phyloP scores from a whole-genome alignment of 2,329 filamentous ascomycete species.

The Fusarium bulbicola region DNA sequence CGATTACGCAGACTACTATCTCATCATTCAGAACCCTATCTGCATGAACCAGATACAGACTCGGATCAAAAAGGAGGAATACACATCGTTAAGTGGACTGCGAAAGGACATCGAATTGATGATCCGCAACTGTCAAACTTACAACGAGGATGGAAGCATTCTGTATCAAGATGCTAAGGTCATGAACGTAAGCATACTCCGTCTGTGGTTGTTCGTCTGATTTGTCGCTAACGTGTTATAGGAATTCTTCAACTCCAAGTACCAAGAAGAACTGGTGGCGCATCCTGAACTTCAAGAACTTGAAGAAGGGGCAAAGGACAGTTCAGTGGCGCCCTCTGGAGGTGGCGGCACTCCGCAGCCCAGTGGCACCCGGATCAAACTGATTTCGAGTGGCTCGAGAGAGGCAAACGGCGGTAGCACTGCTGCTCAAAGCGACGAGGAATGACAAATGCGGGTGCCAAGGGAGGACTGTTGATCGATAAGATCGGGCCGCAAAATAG shows the following conservation, averaged over 20 bases:
- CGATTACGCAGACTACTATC: constrained; percentile 93
- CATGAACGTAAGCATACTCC: constrained; percentile 74
- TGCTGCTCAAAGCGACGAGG: constrained; percentile 62
- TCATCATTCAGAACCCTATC: constrained; percentile 91
- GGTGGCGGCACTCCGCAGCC: constrained; percentile 72
- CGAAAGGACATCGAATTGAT: constrained; percentile 83
- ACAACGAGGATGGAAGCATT: constrained; percentile 95
- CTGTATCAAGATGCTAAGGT: constrained; percentile 91
- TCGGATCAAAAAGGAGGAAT: constrained; percentile 96
- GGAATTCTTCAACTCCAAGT: constrained; percentile 65
- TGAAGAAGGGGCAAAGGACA: constrained; percentile 56
- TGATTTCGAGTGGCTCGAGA: constrained; percentile 59
- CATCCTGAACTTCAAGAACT: constrained; percentile 65
- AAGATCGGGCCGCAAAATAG: constrained; percentile 9
- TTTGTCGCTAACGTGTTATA: constrained; percentile 50
- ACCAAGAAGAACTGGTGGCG: constrained; percentile 62
- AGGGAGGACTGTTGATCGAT: background rate
- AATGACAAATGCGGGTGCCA: constrained; percentile 46
- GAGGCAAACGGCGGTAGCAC: constrained; percentile 52
- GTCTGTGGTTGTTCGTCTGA: background rate
- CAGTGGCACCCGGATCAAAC: constrained; percentile 73
- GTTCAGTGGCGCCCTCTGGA: constrained; percentile 60
- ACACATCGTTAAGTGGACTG: constrained; percentile 82
- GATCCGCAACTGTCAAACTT: constrained; percentile 91
- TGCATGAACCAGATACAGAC: constrained; percentile 95